Evolutionary conservation across 805 yeast genomes (phyloP), one percentile per base, ranked within the genome.

Genomic region (Groenewaldozyma salmanticensis): DNA sequence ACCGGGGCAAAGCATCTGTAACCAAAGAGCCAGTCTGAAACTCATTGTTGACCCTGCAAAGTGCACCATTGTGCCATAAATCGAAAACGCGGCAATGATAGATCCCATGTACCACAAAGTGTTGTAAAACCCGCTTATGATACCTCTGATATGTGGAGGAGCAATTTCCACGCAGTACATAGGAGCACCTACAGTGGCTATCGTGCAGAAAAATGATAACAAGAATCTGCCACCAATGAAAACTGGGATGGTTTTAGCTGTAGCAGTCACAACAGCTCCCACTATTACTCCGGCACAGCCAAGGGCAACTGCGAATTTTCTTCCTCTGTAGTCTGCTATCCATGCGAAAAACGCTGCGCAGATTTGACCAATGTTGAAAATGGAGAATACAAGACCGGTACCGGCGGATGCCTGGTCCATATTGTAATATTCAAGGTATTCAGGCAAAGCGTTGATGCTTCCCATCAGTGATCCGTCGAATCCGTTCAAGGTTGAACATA

Each of bases 91-190:
- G 2, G 49, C 49, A 5, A 47, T 33, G 17, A 45, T 33, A 27
- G 47, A 31, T 6, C 51, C 51, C 13, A 39, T 21, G 24, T 32
- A 39, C 27, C 32, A 45, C 27, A 45, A 18, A 11, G 47, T 39
- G 38, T 47, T 47, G 42, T 42, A 47, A 9, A 45, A 31, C 15
- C 51, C 51, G 11, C 45, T 35, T 11, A 45, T 42, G 11, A 35
- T 35, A 20, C 49, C 51, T 17, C 51, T 43, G n/a, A 45, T 35
- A 24, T 44, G 47, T 9, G 50, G 50, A 13, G 47, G 50, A 22
- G 52, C 35, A 17, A 48, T 31, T 35, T 48, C 48, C 9, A 44
- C 46, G 15, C 43, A 37, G 27, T 47, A 47, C 11, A 39, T 31
- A 5, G 47, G 44, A 9, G 43, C 51, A 20, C 43, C 46, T 5